A percentile compares a stretch with the other conserved stretches of the same genome.
Conservation (phyloP, 257 asterid genomes). For the Solanum megistacrolobum region DNA sequence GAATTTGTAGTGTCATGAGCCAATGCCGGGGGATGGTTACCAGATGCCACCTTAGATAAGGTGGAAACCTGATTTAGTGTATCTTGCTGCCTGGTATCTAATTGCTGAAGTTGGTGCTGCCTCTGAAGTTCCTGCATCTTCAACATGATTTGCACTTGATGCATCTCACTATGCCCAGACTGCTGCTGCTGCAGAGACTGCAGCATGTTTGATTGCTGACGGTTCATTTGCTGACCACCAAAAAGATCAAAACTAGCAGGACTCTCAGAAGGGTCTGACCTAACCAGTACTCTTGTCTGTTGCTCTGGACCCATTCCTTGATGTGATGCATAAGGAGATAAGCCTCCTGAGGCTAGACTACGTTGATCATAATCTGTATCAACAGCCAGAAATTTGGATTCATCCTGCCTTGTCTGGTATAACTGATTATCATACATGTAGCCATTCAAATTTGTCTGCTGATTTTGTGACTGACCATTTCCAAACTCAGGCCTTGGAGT, state of each 20-base stretch:
- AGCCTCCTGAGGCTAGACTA: constrained; percentile 40
- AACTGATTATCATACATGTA: constrained; percentile 47
- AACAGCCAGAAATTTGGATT: constrained; percentile 48
- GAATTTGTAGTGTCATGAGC: constrained; percentile 38
- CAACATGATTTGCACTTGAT: constrained; percentile 56
- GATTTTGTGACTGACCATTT: constrained; percentile 40
- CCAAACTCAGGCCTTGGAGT: constrained; percentile 45
- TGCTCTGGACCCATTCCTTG: constrained; percentile 47
- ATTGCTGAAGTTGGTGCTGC: constrained; percentile 59
- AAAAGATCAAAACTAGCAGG: constrained; percentile 75
- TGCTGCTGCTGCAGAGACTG: constrained; percentile 70
- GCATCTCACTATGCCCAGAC: constrained; percentile 53
- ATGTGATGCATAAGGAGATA: constrained; percentile 49
- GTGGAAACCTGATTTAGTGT: constrained; percentile 30
- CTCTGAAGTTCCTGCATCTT: constrained; percentile 72
- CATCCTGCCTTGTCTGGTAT: constrained; percentile 51
- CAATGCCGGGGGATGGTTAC: constrained; percentile 36
- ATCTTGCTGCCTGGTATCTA: constrained; percentile 48
- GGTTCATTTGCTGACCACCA: constrained; percentile 76
- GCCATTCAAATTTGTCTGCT: constrained; percentile 57
- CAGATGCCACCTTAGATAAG: constrained; percentile 43
- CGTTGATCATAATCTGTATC: constrained; percentile 48
- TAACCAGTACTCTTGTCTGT: constrained; percentile 39
- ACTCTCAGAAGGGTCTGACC: constrained; percentile 42
- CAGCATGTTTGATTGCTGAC: constrained; percentile 56